Evolutionary conservation across 2,329 filamentous ascomycete species (phyloP), one percentile per base, ranked within the genome.

Genomic region (Dactylellina cionopaga): DNA sequence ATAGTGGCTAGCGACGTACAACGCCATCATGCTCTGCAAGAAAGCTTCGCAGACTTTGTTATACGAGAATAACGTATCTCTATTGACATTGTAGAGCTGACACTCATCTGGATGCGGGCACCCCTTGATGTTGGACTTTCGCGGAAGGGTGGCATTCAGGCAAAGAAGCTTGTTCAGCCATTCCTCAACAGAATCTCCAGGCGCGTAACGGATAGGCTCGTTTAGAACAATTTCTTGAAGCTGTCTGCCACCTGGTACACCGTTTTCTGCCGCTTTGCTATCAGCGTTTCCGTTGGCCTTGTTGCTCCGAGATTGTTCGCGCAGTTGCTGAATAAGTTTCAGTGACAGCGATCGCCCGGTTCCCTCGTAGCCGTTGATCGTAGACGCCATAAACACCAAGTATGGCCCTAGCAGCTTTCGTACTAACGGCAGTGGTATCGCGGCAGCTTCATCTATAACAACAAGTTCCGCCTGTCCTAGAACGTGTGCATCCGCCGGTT

Each of bases 381-480:
- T 99, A 0, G 95, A 99, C 0, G 96, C 92, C 95, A 99, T 98
- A 81, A 99, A 99, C 6, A 98, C 92, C 35, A 99, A 84, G 80
- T 99, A 99, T 11, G 94, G 94, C 0, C 95, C 95, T 87, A 99
- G 93, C 39, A 99, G 85, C 81, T 97, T 97, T 76, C 90, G 87
- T 5, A 99, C 95, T 1, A 98, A 83, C 0, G 95, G 95, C 9
- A 99, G 82, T 10, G 96, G 95, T 74, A 99, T 99, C 1, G 96
- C 96, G 10, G 95, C 95, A 13, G 95, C 95, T 81, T 99, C 95
- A 81, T 99, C 95, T 75, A 99, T 98, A 6, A 99, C 94, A 9
- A 99, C 83, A 37, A 99, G 82, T 80, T 99, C 95, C 2, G 95
- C 95, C 80, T 99, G 95, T 24, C 95, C 95, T 1, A 99, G 84